A percentile compares a stretch with the other conserved stretches of the same genome.
These are phyloP conservation scores for Chaetomiaceae sp. DNA, from an alignment of 2,329 filamentous ascomycete species.

Conservation along the genomic window DNA sequence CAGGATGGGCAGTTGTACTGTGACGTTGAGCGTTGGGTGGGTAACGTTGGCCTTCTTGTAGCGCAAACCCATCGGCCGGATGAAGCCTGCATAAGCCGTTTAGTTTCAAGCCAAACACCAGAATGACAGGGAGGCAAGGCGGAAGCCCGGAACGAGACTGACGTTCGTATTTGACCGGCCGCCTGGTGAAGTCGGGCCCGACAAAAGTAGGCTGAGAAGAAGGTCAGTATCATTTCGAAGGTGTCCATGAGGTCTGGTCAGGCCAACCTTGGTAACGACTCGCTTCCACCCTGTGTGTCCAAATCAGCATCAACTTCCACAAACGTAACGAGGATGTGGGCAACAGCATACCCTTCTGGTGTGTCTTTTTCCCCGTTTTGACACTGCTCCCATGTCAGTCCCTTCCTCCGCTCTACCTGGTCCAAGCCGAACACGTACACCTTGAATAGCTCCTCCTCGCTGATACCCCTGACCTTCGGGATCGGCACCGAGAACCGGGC, in stretches of 20 bases:
- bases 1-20: conserved; percentile 78
- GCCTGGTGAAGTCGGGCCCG: conserved; percentile 79
- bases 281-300: conserved; percentile 36
- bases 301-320: conserved; percentile 25
- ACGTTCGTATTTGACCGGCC: conserved; percentile 73
- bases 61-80: conserved; percentile 68
- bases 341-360: conserved; percentile 56
- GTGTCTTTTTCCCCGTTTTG: conserved; percentile 90
- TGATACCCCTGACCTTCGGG: conserved; percentile 89
- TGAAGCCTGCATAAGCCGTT: conserved; percentile 48
- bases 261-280: conserved; percentile 54
- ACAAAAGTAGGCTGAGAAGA: conserved; percentile 74
- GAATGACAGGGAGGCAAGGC: too few relatives aligned
- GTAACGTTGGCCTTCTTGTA: conserved; percentile 73
- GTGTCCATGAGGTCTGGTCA: too few relatives aligned
- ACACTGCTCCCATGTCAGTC: conserved; percentile 54
- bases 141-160: conserved; percentile 26
- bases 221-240: conserved; percentile 11
- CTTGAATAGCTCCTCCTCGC: conserved; percentile 94
- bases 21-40: conserved; percentile 38
- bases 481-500: conserved; percentile 88
- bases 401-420: background rate
- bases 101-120: too few relatives aligned
- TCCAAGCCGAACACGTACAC: conserved; percentile 17
- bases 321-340: background rate